These are phyloP conservation scores for Ophiostoma perfectum DNA, from an alignment of 2,329 filamentous ascomycete genomes.

Conservation along the genomic window DNA sequence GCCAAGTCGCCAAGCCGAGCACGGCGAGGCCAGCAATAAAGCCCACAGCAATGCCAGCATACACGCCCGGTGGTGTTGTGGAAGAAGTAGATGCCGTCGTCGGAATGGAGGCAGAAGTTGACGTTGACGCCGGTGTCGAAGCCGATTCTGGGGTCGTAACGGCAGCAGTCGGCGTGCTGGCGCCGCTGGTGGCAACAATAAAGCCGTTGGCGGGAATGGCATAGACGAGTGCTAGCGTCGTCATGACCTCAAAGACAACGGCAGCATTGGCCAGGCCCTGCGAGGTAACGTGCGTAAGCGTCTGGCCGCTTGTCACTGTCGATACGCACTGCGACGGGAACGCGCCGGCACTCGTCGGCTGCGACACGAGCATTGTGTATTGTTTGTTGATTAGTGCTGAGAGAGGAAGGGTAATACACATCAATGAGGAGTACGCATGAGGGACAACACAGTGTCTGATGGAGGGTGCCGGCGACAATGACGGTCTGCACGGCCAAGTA, in stretches of 20 bases:
- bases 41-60: background rate
- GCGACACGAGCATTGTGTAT: constrained; percentile 20
- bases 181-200: background rate
- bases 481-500: constrained; percentile 19
- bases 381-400: background rate
- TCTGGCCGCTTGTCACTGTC: constrained; percentile 19
- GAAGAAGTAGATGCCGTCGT: too few species aligned
- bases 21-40: background rate
- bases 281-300: constrained; percentile 3
- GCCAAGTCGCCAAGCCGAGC: background rate
- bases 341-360: constrained; percentile 2
- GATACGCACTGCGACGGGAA: constrained; percentile 22
- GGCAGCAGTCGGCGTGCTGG: background rate
- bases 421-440: background rate
- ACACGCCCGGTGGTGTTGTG: background rate
- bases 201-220: constrained; percentile 23
- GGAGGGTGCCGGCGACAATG: constrained; percentile 18
- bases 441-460: constrained; percentile 21
- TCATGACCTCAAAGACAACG: constrained; percentile 15
- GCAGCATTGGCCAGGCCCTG: background rate
- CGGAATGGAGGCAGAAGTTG: too few species aligned
- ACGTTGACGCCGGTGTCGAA: background rate
- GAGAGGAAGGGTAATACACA: background rate
- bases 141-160: background rate
- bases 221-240: constrained; percentile 13